phyloP scores from a whole-genome alignment of 1,139 yeast species.

The Pichia kudriavzevii region DNA sequence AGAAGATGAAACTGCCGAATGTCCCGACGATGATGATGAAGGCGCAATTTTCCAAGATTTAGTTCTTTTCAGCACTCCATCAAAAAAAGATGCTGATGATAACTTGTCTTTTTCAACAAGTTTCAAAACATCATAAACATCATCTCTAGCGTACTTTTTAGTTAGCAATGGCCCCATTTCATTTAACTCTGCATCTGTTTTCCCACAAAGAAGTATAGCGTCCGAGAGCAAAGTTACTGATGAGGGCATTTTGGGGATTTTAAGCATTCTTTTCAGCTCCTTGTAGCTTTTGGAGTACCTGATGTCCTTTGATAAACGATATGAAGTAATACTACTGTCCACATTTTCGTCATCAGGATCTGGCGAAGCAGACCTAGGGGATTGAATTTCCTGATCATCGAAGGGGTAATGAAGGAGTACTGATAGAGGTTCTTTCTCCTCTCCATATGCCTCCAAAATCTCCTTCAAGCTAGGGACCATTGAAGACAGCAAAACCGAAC shows the following conservation, averaged over 20 bases:
- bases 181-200: conserved; percentile 10
- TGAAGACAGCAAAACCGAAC: conserved; percentile 20
- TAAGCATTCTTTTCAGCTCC: too few species aligned
- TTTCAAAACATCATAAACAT: conserved; percentile 7
- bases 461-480: conserved; percentile 5
- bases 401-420: conserved; percentile 54
- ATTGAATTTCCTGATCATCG: background rate
- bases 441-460: conserved; percentile 22
- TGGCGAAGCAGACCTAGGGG: conserved; percentile 1
- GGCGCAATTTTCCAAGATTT: conserved; percentile 11
- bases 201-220: conserved; percentile 13
- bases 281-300: too few species aligned
- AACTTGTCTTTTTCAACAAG: conserved; percentile 1
- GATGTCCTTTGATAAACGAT: too few species aligned
- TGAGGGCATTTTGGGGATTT: conserved; percentile 10
- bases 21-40: background rate
- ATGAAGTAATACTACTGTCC: too few species aligned
- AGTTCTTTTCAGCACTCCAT: conserved; percentile 12
- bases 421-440: conserved; percentile 56
- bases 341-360: conserved; percentile 3
- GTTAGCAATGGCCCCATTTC: conserved; percentile 12
- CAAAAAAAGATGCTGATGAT: conserved; percentile 14
- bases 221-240: conserved; percentile 10
- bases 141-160: conserved; percentile 12
- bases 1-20: background rate